Conservation (phyloP, 345 rosid species). For the Eucalyptus leucophloia region DNA sequence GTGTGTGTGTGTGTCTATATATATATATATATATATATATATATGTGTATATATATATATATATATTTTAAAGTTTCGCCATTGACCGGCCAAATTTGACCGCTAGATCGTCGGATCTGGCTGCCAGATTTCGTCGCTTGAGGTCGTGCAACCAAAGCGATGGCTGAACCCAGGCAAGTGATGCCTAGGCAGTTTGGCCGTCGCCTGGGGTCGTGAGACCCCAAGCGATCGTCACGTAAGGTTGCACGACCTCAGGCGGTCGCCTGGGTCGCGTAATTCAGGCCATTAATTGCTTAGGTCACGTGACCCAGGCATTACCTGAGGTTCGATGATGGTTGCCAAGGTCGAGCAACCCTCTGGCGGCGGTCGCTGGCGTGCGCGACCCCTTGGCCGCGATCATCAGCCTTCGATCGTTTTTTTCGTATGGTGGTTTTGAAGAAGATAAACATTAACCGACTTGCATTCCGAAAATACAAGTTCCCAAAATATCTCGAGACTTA, state of each 20-base stretch:
- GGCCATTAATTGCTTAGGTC: rapidly evolving
- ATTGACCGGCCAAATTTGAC: rapidly evolving
- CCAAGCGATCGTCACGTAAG: rapidly evolving
- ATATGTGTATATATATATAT: too few relatives aligned
- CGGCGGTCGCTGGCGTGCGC: rapidly evolving
- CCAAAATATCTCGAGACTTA: rapidly evolving
- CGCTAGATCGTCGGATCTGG: rapidly evolving
- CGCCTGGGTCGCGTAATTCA: rapidly evolving
- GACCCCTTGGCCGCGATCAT: rapidly evolving
- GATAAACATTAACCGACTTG: too few relatives aligned
- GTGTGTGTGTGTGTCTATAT: too few relatives aligned
- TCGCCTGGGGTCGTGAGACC: rapidly evolving
- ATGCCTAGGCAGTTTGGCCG: rapidly evolving
- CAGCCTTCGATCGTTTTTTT: rapidly evolving
- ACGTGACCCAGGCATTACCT: rapidly evolving
- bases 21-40: too few relatives aligned
- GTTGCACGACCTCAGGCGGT: rapidly evolving
- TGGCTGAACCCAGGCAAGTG: rapidly evolving
- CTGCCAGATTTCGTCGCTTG: rapidly evolving
- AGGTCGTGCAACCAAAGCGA: rapidly evolving
- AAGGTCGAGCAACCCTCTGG: rapidly evolving
- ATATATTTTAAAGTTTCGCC: too few relatives aligned
- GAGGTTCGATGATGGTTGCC: rapidly evolving
- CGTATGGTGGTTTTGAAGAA: rapidly evolving
- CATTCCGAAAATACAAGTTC: too few relatives aligned